A percentile compares a stretch with the other conserved stretches of the same genome.
Evolutionary conservation across 164 flowering plant species (phyloP).

Genomic region (Chimonanthus praecox): DNA sequence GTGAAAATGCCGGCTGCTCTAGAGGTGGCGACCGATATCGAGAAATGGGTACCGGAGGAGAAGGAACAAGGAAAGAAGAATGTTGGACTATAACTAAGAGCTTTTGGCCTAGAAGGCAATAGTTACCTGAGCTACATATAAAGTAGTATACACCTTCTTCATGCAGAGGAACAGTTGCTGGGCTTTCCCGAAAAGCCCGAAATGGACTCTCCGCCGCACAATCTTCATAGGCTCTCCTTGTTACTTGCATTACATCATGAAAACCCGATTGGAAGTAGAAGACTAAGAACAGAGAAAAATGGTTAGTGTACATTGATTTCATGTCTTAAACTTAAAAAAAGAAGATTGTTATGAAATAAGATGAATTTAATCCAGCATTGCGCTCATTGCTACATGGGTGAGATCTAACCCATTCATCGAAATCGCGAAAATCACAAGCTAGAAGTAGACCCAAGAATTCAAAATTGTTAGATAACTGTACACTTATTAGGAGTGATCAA

Average conservation of each 20-base stretch:
- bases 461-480: too few relatives aligned
- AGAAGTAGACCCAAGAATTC: too few relatives aligned
- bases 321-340: background rate
- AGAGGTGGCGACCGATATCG: background rate
- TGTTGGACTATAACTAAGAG: slow-evolving; percentile 2
- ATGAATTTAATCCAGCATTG: background rate
- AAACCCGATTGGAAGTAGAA: slow-evolving; percentile 1
- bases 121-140: slow-evolving; percentile 1
- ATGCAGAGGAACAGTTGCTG: slow-evolving; percentile 7
- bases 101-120: slow-evolving; percentile 10
- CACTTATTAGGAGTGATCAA: background rate
- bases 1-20: background rate
- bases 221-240: slow-evolving; percentile 6
- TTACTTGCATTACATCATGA: slow-evolving; percentile 5
- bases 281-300: background rate
- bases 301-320: background rate
- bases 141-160: slow-evolving; percentile 4
- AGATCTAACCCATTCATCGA: background rate
- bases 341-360: background rate
- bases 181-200: background rate
- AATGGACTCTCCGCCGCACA: slow-evolving; percentile 1
- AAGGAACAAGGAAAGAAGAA: background rate
- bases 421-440: background rate
- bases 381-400: background rate
- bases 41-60: too few relatives aligned